Conservation (phyloP, 768 basidiomycete species). For the Amanita rimosa region DNA sequence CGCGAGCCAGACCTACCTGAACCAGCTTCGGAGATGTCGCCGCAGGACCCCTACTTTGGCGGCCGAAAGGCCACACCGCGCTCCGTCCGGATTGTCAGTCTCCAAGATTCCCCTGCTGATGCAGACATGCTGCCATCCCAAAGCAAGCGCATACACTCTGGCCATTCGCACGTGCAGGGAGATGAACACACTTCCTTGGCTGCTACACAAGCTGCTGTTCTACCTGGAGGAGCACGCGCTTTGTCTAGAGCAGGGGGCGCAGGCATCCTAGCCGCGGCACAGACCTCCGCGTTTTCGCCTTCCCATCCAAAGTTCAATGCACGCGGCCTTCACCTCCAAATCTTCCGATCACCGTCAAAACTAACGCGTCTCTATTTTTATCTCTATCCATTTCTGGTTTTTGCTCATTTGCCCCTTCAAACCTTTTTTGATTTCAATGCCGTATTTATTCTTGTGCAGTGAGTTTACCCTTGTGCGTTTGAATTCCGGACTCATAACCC, state of each 20-base stretch:
- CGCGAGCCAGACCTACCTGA: constrained; percentile 8
- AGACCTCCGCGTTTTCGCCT: constrained; percentile 3
- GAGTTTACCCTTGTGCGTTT: too few species aligned
- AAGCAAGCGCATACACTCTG: constrained; percentile 31
- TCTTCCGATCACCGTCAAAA: constrained; percentile 50
- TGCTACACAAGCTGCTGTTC: constrained; percentile 28
- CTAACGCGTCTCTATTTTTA: constrained; percentile 51
- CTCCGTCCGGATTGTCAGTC: constrained; percentile 70
- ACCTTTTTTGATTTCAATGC: constrained; percentile 87
- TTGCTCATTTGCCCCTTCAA: constrained; percentile 66
- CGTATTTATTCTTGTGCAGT: constrained; percentile 77
- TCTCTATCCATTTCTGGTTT: constrained; percentile 56
- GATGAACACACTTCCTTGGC: constrained; percentile 41
- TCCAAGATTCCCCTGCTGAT: constrained; percentile 37
- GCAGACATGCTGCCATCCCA: constrained; percentile 22
- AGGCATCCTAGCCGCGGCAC: constrained; percentile 15
- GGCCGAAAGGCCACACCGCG: constrained; percentile 76
- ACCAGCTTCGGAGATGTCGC: constrained; percentile 12
- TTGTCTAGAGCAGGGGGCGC: constrained; percentile 24
- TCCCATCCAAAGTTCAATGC: constrained; percentile 58
- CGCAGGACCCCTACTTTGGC: constrained; percentile 24
- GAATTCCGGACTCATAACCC: too few species aligned
- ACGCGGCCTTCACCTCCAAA: constrained; percentile 53
- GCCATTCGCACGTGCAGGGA: constrained; percentile 15
- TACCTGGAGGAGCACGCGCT: constrained; percentile 26